Percentiles rank a stretch among this genome's conserved stretches.
Evolutionary conservation across 2,329 filamentous ascomycete species (phyloP).

Genomic region (Myriangium duriaei): DNA sequence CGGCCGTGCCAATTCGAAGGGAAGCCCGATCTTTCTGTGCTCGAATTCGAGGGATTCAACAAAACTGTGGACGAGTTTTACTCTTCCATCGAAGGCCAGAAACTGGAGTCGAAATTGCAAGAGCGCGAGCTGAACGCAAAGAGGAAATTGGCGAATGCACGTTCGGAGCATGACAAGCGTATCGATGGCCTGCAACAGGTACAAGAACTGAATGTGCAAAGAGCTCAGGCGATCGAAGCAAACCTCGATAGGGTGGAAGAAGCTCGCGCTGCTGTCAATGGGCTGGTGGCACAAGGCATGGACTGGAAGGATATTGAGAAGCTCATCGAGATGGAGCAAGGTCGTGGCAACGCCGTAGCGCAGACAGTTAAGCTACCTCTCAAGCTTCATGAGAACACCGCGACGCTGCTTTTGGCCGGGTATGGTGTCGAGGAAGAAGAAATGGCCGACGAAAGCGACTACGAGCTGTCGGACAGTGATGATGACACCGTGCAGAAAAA

Average conservation of each 20-base stretch:
- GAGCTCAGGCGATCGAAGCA: slow-evolving; percentile 79
- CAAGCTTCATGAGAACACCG: slow-evolving; percentile 78
- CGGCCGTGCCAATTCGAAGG: slow-evolving; percentile 65
- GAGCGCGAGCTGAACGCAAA: slow-evolving; percentile 74
- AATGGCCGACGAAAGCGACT: slow-evolving; percentile 51
- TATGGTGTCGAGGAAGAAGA: slow-evolving; percentile 51
- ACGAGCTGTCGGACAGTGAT: slow-evolving; percentile 48
- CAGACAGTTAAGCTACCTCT: slow-evolving; percentile 75
- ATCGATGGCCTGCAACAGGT: slow-evolving; percentile 71
- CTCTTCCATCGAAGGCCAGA: slow-evolving; percentile 89
- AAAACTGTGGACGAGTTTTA: slow-evolving; percentile 94
- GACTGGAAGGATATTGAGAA: slow-evolving; percentile 90
- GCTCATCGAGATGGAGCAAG: slow-evolving; percentile 78
- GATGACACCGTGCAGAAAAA: slow-evolving; percentile 29
- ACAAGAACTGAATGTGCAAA: slow-evolving; percentile 72
- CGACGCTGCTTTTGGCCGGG: slow-evolving; percentile 68
- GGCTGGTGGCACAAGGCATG: slow-evolving; percentile 86
- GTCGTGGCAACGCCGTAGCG: slow-evolving; percentile 69
- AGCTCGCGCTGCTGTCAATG: slow-evolving; percentile 83
- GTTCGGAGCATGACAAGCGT: slow-evolving; percentile 69
- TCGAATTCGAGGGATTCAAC: slow-evolving; percentile 79
- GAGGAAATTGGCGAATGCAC: slow-evolving; percentile 73
- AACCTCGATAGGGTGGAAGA: slow-evolving; percentile 88
- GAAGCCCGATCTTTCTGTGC: slow-evolving; percentile 51
- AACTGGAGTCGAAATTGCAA: slow-evolving; percentile 67